phyloP scores from a whole-genome alignment of 2,329 filamentous ascomycete species.

The Sphaceloma murrayae region DNA sequence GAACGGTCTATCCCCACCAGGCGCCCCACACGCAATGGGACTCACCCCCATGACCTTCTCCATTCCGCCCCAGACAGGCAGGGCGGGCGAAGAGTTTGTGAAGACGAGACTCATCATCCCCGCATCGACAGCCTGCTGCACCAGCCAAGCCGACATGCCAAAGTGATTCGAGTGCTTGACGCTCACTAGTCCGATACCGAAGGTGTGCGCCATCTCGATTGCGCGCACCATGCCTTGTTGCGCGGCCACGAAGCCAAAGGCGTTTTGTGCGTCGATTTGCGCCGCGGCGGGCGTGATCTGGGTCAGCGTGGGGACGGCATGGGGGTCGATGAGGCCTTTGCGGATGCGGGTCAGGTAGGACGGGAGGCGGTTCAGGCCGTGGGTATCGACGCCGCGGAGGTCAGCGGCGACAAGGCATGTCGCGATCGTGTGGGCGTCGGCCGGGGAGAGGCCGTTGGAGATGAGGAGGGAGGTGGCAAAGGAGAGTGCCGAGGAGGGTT shows the following conservation, averaged over 20 bases:
- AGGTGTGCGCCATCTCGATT: conserved; percentile 53
- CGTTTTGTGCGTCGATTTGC: conserved; percentile 56
- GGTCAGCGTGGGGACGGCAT: conserved; percentile 46
- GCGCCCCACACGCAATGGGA: conserved; percentile 64
- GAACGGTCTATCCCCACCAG: conserved; percentile 52
- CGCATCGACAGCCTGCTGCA: conserved; percentile 63
- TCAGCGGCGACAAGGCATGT: conserved; percentile 61
- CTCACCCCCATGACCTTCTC: conserved; percentile 60
- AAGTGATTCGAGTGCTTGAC: conserved; percentile 70
- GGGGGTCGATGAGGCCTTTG: conserved; percentile 54
- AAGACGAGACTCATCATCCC: conserved; percentile 50
- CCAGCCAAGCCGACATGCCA: conserved; percentile 70
- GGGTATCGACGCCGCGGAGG: conserved; percentile 65
- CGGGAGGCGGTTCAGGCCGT: conserved; percentile 65
- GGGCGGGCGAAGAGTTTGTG: conserved; percentile 53
- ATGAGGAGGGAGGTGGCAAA: conserved; percentile 47
- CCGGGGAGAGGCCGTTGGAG: conserved; percentile 48
- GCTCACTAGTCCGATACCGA: conserved; percentile 63
- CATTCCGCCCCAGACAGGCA: conserved; percentile 59
- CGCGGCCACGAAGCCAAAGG: conserved; percentile 63
- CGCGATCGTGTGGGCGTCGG: conserved; percentile 52
- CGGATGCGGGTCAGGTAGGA: conserved; percentile 65
- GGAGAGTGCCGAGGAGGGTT: too few species aligned
- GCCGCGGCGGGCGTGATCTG: conserved; percentile 61
- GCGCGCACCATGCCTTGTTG: conserved; percentile 54